Percentiles rank a stretch among this genome's conserved stretches.
Conservation (phyloP, 805 yeast species). For the Yarrowia bubula region DNA sequence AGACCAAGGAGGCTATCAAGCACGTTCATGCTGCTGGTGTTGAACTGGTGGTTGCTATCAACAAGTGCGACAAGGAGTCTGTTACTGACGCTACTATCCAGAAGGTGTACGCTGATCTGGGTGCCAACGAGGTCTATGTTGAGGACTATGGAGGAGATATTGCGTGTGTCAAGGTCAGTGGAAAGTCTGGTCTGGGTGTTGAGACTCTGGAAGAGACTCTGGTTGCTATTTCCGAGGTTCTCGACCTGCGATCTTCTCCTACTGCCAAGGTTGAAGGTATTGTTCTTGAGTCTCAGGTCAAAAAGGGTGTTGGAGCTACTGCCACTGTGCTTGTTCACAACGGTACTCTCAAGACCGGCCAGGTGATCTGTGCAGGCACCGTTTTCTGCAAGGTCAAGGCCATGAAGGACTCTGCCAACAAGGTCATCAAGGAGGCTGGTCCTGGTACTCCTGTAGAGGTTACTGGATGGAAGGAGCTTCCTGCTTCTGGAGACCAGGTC, state of each 20-base stretch:
- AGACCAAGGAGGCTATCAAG: conserved; percentile 90
- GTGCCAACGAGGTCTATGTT: conserved; percentile 72
- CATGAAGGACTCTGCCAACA: conserved; percentile 72
- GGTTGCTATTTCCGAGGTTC: conserved; percentile 75
- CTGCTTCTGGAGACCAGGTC: conserved; percentile 85
- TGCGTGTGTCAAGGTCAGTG: conserved; percentile 84
- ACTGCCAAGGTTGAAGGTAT: conserved; percentile 68
- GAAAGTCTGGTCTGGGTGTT: conserved; percentile 86
- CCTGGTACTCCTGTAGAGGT: conserved; percentile 91
- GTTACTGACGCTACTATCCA: conserved; percentile 56
- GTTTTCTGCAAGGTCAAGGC: conserved; percentile 82
- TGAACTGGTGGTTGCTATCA: conserved; percentile 85
- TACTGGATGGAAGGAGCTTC: conserved; percentile 91
- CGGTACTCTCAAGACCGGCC: conserved; percentile 71
- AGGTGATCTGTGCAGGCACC: conserved; percentile 77
- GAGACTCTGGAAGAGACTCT: conserved; percentile 87
- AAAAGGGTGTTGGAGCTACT: conserved; percentile 77
- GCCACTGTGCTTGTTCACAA: conserved; percentile 82
- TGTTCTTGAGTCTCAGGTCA: conserved; percentile 80
- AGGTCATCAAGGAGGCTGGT: conserved; percentile 58
- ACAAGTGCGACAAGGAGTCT: conserved; percentile 83
- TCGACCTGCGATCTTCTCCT: conserved; percentile 65
- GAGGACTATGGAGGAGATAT: conserved; percentile 96
- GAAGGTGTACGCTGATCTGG: conserved; percentile 72
- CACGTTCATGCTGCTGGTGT: conserved; percentile 83